Base-by-base conservation (phyloP, 176 grass and related monocot species). In the Phragmites australis region DNA sequence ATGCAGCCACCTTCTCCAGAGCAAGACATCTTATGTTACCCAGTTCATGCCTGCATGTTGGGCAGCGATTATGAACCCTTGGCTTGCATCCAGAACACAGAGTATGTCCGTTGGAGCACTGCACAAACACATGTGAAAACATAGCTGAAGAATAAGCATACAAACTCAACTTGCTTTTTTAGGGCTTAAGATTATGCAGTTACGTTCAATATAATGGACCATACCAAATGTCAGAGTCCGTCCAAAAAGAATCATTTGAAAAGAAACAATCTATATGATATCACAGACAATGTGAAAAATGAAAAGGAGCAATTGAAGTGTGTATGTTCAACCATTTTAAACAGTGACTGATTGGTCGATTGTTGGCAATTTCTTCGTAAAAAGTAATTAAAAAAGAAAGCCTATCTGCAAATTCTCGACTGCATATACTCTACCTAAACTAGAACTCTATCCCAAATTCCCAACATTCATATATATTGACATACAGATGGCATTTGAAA, bases 61-160 rank as follows among this genome's bases (percentile, higher is more conserved):
- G 94, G 29, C 94, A 97, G 21, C 89, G 91, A 68, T 97, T 97
- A 49, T 97, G 94, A 78, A 97, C 91, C 87, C 89, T 86, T 48
- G 89, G 91, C 74, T 97, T 97, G 89, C 94, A 97, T 70, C 84
- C 87, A 75, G 94, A 94, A 71, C 94, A 97, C 30, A 97, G 69
- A 77, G 94, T 97, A 86, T 97, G 94, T 13, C 94, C 94, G 39
- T 97, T 97, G 40, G 89, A 94, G 66, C 94, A 97, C 94, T 97
- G 82, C 79, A 94, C 1, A 40, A 57, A 74, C 15, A 63, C 15
- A 83, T 64, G 80, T n/a, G 15, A 66, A 40, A 84, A 71, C 22
- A 60, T 46, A 45, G 57, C 81, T 44, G 58, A 66, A 25, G 1
- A 72, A 66, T 14, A 16, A 50, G 27, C 11, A 19, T 37, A 31